These are phyloP conservation scores for Sporobolomyces roseus DNA, from an alignment of 768 basidiomycete genomes.

Conservation along the genomic window DNA sequence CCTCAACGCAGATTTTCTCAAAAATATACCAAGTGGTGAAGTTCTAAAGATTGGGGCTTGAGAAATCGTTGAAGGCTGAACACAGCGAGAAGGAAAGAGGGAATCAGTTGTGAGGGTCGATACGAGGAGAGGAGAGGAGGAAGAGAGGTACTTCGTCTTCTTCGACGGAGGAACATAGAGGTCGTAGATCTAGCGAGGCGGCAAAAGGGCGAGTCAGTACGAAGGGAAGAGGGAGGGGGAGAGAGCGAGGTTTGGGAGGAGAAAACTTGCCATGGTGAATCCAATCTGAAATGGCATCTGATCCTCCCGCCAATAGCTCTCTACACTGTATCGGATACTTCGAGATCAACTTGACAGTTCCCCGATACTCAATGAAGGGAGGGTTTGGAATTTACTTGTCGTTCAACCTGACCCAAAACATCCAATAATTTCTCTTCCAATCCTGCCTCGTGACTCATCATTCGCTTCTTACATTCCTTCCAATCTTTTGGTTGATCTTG, in stretches of 20 bases:
- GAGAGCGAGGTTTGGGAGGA: background rate
- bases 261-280: background rate
- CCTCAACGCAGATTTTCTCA: conserved; percentile 9
- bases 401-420: background rate
- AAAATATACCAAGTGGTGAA: conserved; percentile 24
- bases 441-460: background rate
- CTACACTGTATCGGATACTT: background rate
- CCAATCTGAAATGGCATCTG: conserved; percentile 19
- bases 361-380: background rate
- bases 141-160: conserved; percentile 27
- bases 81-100: background rate
- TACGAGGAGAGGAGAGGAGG: background rate
- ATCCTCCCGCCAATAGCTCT: background rate
- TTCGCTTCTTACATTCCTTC: background rate
- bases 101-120: background rate
- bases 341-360: background rate
- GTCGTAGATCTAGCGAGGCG: conserved; percentile 1
- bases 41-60: conserved; percentile 19
- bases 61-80: background rate
- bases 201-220: too few species aligned
- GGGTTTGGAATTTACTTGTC: background rate
- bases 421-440: conserved; percentile 5
- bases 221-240: too few species aligned
- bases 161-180: conserved; percentile 7
- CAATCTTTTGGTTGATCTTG: background rate